phyloP scores from a whole-genome alignment of 495 filamentous ascomycete species.

The Polyplosphaeria fusca region DNA sequence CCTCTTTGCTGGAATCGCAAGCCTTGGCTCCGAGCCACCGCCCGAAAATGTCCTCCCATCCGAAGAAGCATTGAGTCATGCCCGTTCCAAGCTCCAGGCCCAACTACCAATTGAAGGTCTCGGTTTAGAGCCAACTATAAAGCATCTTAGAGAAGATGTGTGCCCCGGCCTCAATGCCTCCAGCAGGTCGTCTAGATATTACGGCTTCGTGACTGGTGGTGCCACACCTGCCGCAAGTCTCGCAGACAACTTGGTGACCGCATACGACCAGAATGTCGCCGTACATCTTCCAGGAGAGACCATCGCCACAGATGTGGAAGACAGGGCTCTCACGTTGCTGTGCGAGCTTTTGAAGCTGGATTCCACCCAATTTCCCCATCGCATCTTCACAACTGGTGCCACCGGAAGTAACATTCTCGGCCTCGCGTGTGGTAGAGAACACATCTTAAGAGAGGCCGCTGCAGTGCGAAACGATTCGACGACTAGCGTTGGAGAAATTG shows the following conservation, averaged over 20 bases:
- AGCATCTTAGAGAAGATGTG: slow-evolving; percentile 58
- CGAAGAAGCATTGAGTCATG: slow-evolving; percentile 19
- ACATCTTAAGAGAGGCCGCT: slow-evolving; percentile 18
- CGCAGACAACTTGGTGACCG: slow-evolving; percentile 78
- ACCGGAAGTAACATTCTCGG: slow-evolving; percentile 84
- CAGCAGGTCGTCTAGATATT: slow-evolving; percentile 67
- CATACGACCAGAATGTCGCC: slow-evolving; percentile 78
- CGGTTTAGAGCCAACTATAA: slow-evolving; percentile 46
- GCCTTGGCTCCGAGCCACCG: slow-evolving; percentile 3
- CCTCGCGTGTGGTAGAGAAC: slow-evolving; percentile 32
- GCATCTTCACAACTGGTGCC: slow-evolving; percentile 85
- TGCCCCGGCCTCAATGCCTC: slow-evolving; percentile 63
- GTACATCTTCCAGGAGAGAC: slow-evolving; percentile 78
- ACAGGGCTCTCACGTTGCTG: slow-evolving; percentile 64
- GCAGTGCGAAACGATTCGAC: slow-evolving; percentile 35
- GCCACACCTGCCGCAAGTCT: slow-evolving; percentile 73
- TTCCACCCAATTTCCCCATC: slow-evolving; percentile 50
- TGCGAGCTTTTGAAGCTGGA: slow-evolving; percentile 62
- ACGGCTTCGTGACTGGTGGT: slow-evolving; percentile 85
- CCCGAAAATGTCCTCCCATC: slow-evolving; percentile 27
- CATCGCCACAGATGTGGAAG: slow-evolving; percentile 71
- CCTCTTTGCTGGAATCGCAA: slow-evolving; percentile 18
- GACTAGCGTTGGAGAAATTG: slow-evolving; percentile 62
- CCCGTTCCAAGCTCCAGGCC: slow-evolving; percentile 26
- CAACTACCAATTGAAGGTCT: slow-evolving; percentile 46